Evolutionary conservation across 768 basidiomycete genomes (phyloP), one percentile per base, ranked within the genome.

Genomic region (Trametes maxima): DNA sequence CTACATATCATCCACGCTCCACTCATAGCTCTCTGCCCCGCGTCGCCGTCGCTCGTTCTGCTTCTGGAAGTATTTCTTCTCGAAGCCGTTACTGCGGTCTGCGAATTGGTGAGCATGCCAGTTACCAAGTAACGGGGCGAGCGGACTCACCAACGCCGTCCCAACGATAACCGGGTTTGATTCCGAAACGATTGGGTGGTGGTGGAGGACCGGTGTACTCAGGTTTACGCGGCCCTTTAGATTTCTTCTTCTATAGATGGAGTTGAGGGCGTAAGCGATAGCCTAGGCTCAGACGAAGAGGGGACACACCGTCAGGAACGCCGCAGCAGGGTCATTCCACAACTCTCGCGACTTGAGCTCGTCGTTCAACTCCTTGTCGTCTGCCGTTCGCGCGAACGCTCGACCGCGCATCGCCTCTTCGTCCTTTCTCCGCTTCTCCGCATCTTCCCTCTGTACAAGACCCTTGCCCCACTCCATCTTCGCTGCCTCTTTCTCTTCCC

Each of bases 381-480:
- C 90, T 3, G 82, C 90, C 67, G 84, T 82, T 46, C 95, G 79
- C 6, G 93, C 89, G 63, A 98, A 89, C 17, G 85, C 82, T 60
- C 79, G 80, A 13, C 76, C 76, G 60, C 78, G 82, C 74, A 89
- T 85, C 67, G 84, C 86, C 73, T 92, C 88, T 69, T 92, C 71
- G 59, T 93, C 86, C 59, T 74, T 69, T 69, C 76, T 83, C 70
- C 79, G 77, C 70, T 82, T 83, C 75, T 95, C 92, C 54, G 80
- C 77, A 61, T 95, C 90, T 22, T 92, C 89, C 61, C 87, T 78
- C 77, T 98, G 97, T 40, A 94, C 90, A 37, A 98, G 69, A 33
- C 97, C 97, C 74, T 96, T 98, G 0, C 94, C 94, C 97, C 97
- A 98, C 72, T 96, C 92, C 92, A 96, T 94, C 78, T 93, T 95